phyloP scores from a whole-genome alignment of 2,329 filamentous ascomycete species.

The Verticillium zaregamsianum region DNA sequence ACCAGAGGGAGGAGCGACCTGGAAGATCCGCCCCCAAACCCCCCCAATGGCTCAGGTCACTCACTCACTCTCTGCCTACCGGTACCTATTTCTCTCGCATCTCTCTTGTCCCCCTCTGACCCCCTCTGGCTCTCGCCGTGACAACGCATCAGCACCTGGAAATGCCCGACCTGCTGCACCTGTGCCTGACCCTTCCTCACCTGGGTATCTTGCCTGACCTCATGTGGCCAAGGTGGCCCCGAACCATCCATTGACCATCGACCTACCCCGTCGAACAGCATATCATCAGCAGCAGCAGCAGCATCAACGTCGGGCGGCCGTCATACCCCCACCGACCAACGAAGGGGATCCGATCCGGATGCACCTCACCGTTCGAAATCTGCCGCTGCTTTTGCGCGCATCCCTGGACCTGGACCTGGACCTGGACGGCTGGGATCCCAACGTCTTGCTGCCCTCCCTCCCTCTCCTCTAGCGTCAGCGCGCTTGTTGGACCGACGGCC shows the following conservation, averaged over 20 bases:
- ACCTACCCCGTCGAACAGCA: background rate
- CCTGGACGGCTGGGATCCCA: too few relatives aligned
- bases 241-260: background rate
- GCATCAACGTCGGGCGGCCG: background rate
- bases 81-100: background rate
- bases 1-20: too few relatives aligned
- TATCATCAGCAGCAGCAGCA: background rate
- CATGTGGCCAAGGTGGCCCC: background rate
- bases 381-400: conserved; percentile 27
- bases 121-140: conserved; percentile 24
- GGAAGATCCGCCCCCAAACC: too few relatives aligned
- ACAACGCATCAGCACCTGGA: conserved; percentile 46
- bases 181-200: conserved; percentile 39
- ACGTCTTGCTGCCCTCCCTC: conserved; percentile 1
- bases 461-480: conserved; percentile 1
- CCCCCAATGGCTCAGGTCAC: too few relatives aligned
- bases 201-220: background rate
- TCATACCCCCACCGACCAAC: background rate
- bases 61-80: too few relatives aligned
- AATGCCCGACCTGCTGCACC: conserved; percentile 40
- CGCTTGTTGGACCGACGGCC: conserved; percentile 1
- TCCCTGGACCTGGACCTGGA: background rate
- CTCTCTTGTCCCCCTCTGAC: background rate
- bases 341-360: background rate
- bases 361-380: conserved; percentile 16